Evolutionary conservation across 257 asterid species (phyloP).

Genomic region (Penstemon newberryi): DNA sequence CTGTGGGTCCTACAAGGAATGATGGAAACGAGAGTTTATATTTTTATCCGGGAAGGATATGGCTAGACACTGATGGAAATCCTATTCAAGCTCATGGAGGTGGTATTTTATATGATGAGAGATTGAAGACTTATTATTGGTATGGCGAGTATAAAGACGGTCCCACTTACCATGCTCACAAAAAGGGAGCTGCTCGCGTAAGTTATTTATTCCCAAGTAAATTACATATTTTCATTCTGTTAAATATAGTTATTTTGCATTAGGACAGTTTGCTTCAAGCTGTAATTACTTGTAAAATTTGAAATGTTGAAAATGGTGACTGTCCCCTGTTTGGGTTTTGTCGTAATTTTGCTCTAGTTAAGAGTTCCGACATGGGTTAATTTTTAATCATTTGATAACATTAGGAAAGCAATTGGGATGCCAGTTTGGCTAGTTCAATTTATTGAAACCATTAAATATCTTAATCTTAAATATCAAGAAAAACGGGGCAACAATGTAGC

Average conservation of each 20-base stretch:
- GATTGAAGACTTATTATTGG: constrained; percentile 76
- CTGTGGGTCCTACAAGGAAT: constrained; percentile 59
- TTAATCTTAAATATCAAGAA: no score
- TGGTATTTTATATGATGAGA: constrained; percentile 81
- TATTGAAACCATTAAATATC: no score
- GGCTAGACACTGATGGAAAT: constrained; percentile 94
- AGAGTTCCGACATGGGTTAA: constrained; percentile 14
- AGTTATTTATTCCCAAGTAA: constrained; percentile 29
- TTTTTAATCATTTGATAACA: neutral
- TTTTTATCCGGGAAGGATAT: constrained; percentile 80
- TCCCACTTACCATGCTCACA: constrained; percentile 94
- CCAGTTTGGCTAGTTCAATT: neutral
- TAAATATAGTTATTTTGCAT: neutral
- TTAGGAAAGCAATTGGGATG: neutral
- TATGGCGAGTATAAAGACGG: constrained; percentile 99
- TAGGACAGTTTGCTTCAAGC: neutral
- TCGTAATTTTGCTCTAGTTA: neutral
- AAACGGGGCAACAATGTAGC: no score
- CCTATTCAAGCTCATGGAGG: constrained; percentile 99
- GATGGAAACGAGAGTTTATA: constrained; percentile 51
- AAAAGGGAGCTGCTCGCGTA: constrained; percentile 95
- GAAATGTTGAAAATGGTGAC: constrained; percentile 2
- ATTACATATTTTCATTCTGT: neutral
- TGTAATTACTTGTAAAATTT: neutral
- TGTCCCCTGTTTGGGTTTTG: neutral